Evolutionary conservation across 805 yeast genomes (phyloP).

Genomic region (Yarrowia yakushimensis): DNA sequence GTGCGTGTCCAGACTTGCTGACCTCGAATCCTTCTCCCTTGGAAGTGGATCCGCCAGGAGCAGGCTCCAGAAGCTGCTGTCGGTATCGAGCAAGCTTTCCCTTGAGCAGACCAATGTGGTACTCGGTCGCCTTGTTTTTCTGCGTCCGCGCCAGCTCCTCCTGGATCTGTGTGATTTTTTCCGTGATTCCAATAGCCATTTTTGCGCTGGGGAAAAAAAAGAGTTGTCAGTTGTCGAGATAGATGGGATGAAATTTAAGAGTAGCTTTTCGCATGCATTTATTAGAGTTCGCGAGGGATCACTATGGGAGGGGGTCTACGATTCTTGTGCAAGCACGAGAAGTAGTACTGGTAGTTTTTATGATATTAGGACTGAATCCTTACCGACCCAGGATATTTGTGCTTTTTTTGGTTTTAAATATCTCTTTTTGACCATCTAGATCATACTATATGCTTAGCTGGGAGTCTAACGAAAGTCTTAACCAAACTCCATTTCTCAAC

Average conservation of each 20-base stretch:
- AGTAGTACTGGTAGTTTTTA: no score
- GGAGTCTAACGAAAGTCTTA: no score
- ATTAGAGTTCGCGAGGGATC: not conserved
- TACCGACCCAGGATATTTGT: no score
- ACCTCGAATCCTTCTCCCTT: slow-evolving; percentile 92
- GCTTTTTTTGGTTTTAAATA: no score
- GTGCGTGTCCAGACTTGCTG: slow-evolving; percentile 91
- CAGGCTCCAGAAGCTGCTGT: slow-evolving; percentile 87
- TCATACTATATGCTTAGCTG: no score
- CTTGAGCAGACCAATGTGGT: slow-evolving; percentile 88
- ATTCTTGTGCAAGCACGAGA: no score
- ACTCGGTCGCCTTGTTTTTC: slow-evolving; percentile 96
- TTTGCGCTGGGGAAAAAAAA: not conserved
- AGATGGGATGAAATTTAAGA: not conserved
- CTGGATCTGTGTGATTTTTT: slow-evolving; percentile 83
- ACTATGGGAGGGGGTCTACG: no score
- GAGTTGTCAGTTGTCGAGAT: not conserved
- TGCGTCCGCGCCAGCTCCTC: slow-evolving; percentile 93
- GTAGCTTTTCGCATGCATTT: slow-evolving; percentile 9
- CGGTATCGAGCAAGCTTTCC: slow-evolving; percentile 93
- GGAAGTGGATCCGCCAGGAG: slow-evolving; percentile 64
- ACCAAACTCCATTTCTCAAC: no score
- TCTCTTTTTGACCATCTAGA: no score
- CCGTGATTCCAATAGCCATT: slow-evolving; percentile 36
- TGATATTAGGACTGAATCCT: no score